phyloP scores from a whole-genome alignment of 148 eudicot species.

The Camellia granthamiana region DNA sequence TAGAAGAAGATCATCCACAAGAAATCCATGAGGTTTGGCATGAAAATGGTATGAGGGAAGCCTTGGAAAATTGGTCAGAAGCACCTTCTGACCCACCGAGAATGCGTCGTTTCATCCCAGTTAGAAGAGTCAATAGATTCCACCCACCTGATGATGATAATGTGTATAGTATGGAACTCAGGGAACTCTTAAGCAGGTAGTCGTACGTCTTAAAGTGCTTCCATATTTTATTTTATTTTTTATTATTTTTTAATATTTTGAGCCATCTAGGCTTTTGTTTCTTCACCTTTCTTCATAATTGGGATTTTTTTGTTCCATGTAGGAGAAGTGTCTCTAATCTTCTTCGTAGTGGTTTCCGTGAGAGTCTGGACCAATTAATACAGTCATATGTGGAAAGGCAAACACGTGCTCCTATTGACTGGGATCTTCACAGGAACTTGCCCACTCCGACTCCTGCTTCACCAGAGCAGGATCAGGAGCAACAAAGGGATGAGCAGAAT shows the following conservation, averaged over 20 bases:
- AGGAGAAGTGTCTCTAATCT: constrained; percentile 99
- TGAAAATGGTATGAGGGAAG: constrained; percentile 46
- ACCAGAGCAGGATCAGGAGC: constrained; percentile 53
- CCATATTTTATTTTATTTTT: too few relatives aligned
- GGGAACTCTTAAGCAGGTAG: constrained; percentile 94
- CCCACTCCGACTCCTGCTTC: constrained; percentile 60
- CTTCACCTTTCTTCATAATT: not conserved
- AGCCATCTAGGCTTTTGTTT: not conserved
- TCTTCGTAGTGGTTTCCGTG: constrained; percentile 94
- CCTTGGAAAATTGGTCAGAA: constrained; percentile 57
- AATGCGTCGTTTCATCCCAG: constrained; percentile 47
- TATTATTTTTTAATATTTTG: not conserved
- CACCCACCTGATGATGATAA: constrained; percentile 93
- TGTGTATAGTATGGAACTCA: constrained; percentile 98
- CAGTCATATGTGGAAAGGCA: constrained; percentile 93
- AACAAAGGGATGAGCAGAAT: constrained; percentile 56
- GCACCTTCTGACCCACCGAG: constrained; percentile 63
- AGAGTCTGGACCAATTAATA: constrained; percentile 91
- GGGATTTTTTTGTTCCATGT: constrained; percentile 7
- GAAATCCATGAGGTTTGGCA: constrained; percentile 53
- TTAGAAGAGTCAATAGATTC: constrained; percentile 66
- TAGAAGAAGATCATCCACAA: constrained; percentile 34
- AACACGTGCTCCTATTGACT: constrained; percentile 72
- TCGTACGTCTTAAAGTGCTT: not conserved
- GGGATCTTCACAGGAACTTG: constrained; percentile 83